Percentiles rank a stretch among this genome's conserved stretches.
These are phyloP conservation scores for Ceratorhiza oryzae-sativae DNA, from an alignment of 1,284 basidiomycete genomes.

Conservation along the genomic window DNA sequence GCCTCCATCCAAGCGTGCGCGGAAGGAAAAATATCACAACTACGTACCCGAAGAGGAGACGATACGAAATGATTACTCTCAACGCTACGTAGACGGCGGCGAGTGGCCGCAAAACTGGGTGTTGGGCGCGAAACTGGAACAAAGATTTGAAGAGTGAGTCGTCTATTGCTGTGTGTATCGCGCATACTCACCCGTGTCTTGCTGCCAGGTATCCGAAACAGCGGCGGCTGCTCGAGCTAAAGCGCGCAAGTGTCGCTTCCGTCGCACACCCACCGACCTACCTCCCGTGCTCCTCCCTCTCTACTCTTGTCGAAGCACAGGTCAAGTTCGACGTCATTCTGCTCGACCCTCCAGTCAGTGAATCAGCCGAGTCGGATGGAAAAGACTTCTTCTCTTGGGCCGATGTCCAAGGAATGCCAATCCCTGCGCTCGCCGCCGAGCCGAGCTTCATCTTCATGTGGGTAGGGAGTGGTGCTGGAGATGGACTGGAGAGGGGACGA, in stretches of 20 bases:
- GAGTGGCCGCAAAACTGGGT: conserved; percentile 93
- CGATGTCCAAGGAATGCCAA: conserved; percentile 79
- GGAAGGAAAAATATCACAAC: conserved; percentile 70
- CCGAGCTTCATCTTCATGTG: conserved; percentile 95
- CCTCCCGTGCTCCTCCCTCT: conserved; percentile 61
- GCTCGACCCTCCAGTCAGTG: conserved; percentile 87
- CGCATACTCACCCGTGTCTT: neutral
- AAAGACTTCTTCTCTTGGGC: conserved; percentile 81
- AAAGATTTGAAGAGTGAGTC: conserved; percentile 91
- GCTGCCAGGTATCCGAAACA: conserved; percentile 85
- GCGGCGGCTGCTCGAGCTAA: conserved; percentile 78
- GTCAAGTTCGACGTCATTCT: conserved; percentile 93
- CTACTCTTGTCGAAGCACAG: conserved; percentile 25
- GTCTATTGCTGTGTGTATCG: neutral
- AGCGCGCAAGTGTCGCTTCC: conserved; percentile 71
- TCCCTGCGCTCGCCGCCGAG: conserved; percentile 86
- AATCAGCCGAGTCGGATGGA: conserved; percentile 51
- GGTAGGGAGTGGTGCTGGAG: conserved; percentile 91
- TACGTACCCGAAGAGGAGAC: conserved; percentile 93
- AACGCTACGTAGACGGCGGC: conserved; percentile 87
- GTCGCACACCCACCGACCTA: conserved; percentile 66
- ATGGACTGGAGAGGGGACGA: conserved; percentile 90
- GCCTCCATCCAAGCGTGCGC: conserved; percentile 72
- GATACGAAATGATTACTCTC: conserved; percentile 92
- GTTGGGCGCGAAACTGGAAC: conserved; percentile 81